Evolutionary conservation across 2,329 filamentous ascomycete genomes (phyloP), one percentile per base, ranked within the genome.

Genomic region (Dactylonectria estremocensis): DNA sequence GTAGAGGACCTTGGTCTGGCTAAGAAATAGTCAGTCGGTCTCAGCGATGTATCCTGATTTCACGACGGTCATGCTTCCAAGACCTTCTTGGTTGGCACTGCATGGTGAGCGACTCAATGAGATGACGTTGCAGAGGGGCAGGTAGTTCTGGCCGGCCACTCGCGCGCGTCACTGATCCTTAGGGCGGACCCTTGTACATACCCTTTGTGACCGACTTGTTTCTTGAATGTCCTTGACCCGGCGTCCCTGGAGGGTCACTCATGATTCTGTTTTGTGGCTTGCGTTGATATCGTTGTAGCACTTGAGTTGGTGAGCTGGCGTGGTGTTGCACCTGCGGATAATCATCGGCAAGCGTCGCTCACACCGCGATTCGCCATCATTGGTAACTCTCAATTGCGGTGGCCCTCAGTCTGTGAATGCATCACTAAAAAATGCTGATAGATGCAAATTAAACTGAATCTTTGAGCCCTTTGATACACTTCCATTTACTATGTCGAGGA

Each of bases 1-100:
- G 94, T 96, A 50, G 91, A 88, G 48, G 91, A 90, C 57, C 92
- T 86, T 9, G 91, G 88, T 50, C 91, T 83, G n/a, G 87, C 88
- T 89, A 72, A 22, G 24, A 22, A 52, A 73, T 45, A 71, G 74
- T 76, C 56, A 75, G 73, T 43, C 11, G 3, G 53, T 55, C 54
- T 40, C 24, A 33, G 33, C 48, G 11, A 3, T 18, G n/a, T 24
- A 48, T 11, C 24, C n/a, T 35, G 13, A 46, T 45, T 48, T 35
- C 28, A 48, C n/a, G 46, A 28, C 18, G 2, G 31, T 8, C 31
- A 53, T 53, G 31, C 20, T n/a, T 22, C 28, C 14, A 37, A 14
- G 7, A 5, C n/a, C 40, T 4, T 28, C 24, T 7, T 28, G 24
- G 24, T 28, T 37, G n/a, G 18, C 43, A 10, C 22, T 24, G 22